phyloP scores from a whole-genome alignment of 148 eudicot genomes.

The Linanthus parryae region DNA sequence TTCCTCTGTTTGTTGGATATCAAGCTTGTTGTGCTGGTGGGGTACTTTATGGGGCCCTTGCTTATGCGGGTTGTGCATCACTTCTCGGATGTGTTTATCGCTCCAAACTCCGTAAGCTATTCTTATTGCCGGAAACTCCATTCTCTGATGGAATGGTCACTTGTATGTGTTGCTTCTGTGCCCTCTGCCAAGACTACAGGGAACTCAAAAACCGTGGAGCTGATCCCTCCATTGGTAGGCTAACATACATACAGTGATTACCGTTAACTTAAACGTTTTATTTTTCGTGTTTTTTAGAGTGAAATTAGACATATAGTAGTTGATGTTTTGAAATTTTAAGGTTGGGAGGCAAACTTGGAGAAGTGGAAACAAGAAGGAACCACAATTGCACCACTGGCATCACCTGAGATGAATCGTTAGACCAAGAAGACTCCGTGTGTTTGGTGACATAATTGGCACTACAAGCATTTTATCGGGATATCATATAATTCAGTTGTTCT shows the following conservation, averaged over 20 bases:
- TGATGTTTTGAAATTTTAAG: background rate
- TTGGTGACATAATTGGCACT: no score
- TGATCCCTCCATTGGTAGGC: background rate
- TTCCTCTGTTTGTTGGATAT: background rate
- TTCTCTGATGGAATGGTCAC: background rate
- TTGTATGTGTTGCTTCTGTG: background rate
- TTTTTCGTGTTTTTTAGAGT: background rate
- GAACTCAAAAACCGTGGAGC: background rate
- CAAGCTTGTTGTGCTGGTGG: background rate
- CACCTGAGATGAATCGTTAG: constrained; percentile 1
- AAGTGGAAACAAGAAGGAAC: constrained; percentile 4
- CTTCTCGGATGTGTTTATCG: background rate
- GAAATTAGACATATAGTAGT: background rate
- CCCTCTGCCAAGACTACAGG: constrained; percentile 2
- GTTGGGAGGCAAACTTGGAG: constrained; percentile 3
- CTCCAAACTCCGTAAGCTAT: background rate
- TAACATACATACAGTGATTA: background rate
- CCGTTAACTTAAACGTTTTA: background rate
- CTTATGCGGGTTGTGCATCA: background rate
- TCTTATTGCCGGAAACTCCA: background rate
- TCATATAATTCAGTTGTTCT: no score
- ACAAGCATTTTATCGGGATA: no score
- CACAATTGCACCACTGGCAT: background rate
- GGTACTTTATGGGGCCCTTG: background rate
- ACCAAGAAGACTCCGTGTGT: no score